A percentile compares a stretch with the other conserved stretches of the same genome.
These are phyloP conservation scores for Biscogniauxia mediterranea DNA, from an alignment of 2,329 filamentous ascomycete species.

Conservation along the genomic window DNA sequence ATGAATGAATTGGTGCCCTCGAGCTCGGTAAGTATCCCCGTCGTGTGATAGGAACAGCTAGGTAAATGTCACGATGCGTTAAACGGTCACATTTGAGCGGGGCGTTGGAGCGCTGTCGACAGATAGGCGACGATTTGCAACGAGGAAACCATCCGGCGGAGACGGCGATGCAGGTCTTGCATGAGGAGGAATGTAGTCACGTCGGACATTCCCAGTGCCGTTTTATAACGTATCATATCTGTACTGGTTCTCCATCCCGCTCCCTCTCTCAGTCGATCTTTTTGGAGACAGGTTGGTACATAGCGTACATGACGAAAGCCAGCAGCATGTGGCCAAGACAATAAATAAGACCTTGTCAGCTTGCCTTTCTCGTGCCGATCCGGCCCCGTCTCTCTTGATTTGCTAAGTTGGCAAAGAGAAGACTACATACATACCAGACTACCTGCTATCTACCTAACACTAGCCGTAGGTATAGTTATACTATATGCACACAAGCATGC, in stretches of 20 bases:
- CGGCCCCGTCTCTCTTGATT: neutral
- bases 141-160: constrained; percentile 14
- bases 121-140: constrained; percentile 1
- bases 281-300: neutral
- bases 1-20: neutral
- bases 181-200: constrained; percentile 3
- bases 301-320: neutral
- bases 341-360: neutral
- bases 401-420: neutral
- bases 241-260: too few species aligned
- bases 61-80: constrained; percentile 2
- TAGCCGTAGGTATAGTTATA: too few species aligned
- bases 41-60: neutral
- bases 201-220: neutral
- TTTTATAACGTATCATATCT: neutral
- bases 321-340: neutral
- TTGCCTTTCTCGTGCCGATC: neutral
- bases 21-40: neutral
- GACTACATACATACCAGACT: neutral
- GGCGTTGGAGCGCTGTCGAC: neutral
- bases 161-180: constrained; percentile 9
- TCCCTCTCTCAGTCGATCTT: neutral
- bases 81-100: neutral
- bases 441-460: too few species aligned
- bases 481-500: too few species aligned